These are phyloP conservation scores for Aureobasidium vineae DNA, from an alignment of 2,329 filamentous ascomycete genomes.

Conservation along the genomic window DNA sequence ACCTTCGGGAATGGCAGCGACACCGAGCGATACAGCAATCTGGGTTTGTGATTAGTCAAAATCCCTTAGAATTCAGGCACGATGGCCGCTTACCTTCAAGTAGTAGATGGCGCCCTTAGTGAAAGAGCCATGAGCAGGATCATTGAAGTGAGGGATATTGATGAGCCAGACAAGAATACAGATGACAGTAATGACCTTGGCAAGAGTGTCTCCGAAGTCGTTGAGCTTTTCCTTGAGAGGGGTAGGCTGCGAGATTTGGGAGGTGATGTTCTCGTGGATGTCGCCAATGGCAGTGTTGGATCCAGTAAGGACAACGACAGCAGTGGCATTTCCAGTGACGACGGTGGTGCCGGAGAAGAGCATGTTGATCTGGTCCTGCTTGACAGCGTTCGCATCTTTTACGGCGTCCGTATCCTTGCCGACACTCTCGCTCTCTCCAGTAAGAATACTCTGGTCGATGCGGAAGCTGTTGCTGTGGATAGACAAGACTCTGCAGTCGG, in stretches of 20 bases:
- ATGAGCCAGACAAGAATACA: slow-evolving; percentile 97
- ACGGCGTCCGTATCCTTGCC: slow-evolving; percentile 72
- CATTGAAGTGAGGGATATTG: slow-evolving; percentile 96
- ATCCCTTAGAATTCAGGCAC: neutral
- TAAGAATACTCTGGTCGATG: slow-evolving; percentile 94
- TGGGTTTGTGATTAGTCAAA: neutral
- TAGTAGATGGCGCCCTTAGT: slow-evolving; percentile 99
- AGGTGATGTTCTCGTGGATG: slow-evolving; percentile 97
- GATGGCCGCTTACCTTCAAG: slow-evolving; percentile 58
- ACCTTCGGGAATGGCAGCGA: slow-evolving; percentile 96
- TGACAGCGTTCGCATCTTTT: slow-evolving; percentile 78
- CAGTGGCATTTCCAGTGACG: slow-evolving; percentile 87
- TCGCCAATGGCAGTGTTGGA: slow-evolving; percentile 92
- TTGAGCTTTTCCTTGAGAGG: slow-evolving; percentile 98
- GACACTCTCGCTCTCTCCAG: slow-evolving; percentile 96
- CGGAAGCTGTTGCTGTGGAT: slow-evolving; percentile 98
- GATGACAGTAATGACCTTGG: slow-evolving; percentile 97
- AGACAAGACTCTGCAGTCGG: slow-evolving; percentile 84
- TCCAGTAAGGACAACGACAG: slow-evolving; percentile 87
- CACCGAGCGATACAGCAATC: slow-evolving; percentile 96
- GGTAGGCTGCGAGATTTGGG: slow-evolving; percentile 96
- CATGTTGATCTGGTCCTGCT: slow-evolving; percentile 98
- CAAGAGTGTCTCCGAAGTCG: slow-evolving; percentile 92
- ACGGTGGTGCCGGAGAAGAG: slow-evolving; percentile 98
- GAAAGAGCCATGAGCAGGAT: slow-evolving; percentile 84